A percentile compares a stretch with the other conserved stretches of the same genome.
phyloP scores from a whole-genome alignment of 108 stramenopile species.

The Cyclotella kingstonii region DNA sequence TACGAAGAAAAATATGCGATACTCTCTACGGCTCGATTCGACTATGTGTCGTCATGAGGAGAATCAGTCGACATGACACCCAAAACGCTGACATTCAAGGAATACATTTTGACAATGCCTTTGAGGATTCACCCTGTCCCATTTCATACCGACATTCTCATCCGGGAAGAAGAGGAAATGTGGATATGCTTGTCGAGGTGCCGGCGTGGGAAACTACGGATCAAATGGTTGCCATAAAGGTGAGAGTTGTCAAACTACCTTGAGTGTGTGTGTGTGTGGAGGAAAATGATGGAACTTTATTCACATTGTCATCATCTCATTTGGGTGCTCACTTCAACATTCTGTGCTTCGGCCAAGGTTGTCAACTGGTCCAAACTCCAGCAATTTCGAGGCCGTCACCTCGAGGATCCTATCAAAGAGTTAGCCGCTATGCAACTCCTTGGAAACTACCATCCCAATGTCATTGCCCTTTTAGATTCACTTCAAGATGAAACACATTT shows the following conservation, averaged over 20 bases:
- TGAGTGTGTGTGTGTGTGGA: neutral
- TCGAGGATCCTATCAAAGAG: constrained; percentile 67
- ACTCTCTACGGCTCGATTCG: constrained; percentile 33
- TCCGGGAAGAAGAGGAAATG: constrained; percentile 1
- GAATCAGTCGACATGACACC: constrained; percentile 1
- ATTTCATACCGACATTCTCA: neutral
- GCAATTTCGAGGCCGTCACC: constrained; percentile 20
- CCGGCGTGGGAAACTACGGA: constrained; percentile 40
- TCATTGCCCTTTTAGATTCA: constrained; percentile 33
- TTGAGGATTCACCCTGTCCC: neutral
- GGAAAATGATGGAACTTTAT: neutral
- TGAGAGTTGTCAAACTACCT: neutral
- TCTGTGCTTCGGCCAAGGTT: neutral
- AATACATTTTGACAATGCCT: neutral
- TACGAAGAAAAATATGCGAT: constrained; percentile 31
- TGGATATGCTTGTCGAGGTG: neutral
- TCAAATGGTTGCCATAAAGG: constrained; percentile 42
- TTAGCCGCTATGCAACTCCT: constrained; percentile 53
- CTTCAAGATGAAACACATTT: constrained; percentile 53
- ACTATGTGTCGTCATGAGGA: constrained; percentile 33
- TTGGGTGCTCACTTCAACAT: neutral
- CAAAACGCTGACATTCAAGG: neutral
- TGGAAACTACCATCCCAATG: constrained; percentile 36
- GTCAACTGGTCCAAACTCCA: constrained; percentile 30
- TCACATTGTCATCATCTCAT: neutral